Evolutionary conservation across 1,139 yeast species (phyloP), one percentile per base, ranked within the genome.

Genomic region (Protomyces gravidus): DNA sequence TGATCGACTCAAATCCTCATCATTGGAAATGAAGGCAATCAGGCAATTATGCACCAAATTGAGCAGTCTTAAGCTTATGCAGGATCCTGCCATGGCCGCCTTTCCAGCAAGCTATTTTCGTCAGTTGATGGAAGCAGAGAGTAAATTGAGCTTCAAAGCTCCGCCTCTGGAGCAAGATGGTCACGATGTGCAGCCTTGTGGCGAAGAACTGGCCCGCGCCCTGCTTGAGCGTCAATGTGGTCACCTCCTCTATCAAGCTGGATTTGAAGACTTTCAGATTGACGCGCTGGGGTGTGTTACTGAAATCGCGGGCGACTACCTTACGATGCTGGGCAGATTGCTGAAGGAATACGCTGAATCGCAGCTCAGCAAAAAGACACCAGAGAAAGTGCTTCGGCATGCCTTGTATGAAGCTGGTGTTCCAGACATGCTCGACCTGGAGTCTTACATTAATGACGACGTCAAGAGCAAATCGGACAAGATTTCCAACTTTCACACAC

Each of bases 11-110:
- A 77, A 80, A 65, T 79, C 79, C 17, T 92, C 89, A 66, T 84
- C 94, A 55, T 74, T 78, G 3, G 81, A 85, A 66, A 88, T 92
- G 77, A 97, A 90, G 73, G 89, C 88, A 67, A 87, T 94, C 39
- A 77, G 98, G 60, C 86, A 84, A 67, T 78, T 88, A 2, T 90
- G 97, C 70, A 87, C 89, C 73, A 90, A 90, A 70, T 88, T 94
- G 30, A 85, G 95, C 2, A 75, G 90, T 56, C 86, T 94, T 63
- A 78, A 96, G 63, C 95, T 88, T 71, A 85, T 92, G 89, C 96
- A 92, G 69, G 90, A 89, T 27, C 63, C 49, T 48, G 48, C 46
- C 23, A 58, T 48, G 60, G 51, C 39, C 28, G 45, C 50, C 6
- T 46, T 40, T 27, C 55, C 40, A 3, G 48, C 55, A 32, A 45